phyloP scores from a whole-genome alignment of 805 yeast genomes.

The Yarrowia porcina region DNA sequence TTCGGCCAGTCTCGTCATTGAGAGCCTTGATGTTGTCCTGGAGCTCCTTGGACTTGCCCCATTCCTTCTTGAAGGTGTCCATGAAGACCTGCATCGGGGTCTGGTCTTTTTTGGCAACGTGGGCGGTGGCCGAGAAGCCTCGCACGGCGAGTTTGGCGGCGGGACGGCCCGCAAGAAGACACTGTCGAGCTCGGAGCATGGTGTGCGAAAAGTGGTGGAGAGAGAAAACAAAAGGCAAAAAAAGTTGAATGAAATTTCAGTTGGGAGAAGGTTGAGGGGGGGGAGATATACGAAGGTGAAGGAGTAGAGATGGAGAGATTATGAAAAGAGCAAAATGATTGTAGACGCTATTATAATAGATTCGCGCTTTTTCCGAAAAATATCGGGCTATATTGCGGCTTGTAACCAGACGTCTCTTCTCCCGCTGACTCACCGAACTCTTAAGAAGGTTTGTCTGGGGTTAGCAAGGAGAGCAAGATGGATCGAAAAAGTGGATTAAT shows the following conservation, averaged over 20 bases:
- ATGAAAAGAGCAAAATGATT: not conserved
- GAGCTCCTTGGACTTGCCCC: conserved; percentile 84
- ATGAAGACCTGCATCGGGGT: conserved; percentile 85
- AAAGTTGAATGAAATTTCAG: not conserved
- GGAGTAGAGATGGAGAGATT: not conserved
- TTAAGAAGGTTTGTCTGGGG: conserved; percentile 1
- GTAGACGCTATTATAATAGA: too few relatives aligned
- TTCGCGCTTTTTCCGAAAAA: too few relatives aligned
- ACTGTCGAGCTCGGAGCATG: conserved; percentile 25
- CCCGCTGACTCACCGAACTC: not conserved
- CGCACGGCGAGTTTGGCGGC: not conserved
- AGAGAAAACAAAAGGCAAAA: not conserved
- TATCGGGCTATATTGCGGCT: too few relatives aligned
- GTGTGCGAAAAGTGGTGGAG: not conserved
- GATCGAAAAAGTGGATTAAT: not conserved
- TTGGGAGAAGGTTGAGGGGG: not conserved
- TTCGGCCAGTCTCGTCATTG: conserved; percentile 91
- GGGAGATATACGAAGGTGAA: not conserved
- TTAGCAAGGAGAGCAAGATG: not conserved
- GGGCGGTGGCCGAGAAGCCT: not conserved
- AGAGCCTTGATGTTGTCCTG: conserved; percentile 91
- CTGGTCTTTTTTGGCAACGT: conserved; percentile 29
- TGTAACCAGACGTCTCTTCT: not conserved
- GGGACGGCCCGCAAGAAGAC: not conserved
- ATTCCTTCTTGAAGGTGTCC: conserved; percentile 86